Base-by-base conservation (phyloP, 306 rosid species). In the Dalbergia cultrata region DNA sequence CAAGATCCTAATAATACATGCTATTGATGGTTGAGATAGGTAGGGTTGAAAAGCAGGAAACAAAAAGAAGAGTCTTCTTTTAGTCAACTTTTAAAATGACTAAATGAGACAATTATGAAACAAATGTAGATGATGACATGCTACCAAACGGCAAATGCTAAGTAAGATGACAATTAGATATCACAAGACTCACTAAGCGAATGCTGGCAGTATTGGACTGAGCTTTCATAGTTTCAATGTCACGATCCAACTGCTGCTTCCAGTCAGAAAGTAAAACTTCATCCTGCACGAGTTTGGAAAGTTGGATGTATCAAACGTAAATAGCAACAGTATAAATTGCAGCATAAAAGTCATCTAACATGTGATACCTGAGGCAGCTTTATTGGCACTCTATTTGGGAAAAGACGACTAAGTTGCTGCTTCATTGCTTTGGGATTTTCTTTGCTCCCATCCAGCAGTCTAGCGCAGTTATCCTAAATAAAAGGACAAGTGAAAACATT, bases 181-280 rank as follows among this genome's bases (percentile, higher is more conserved):
- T 16, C 50, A 47, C 60, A 61, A 54, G 21, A 87, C 99, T 90
- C 88, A 95, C 99, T 9, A 83, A 6, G n/a, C 88, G 88, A 71
- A 95, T 88, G 90, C 86, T 87, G 76, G 79, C 86, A 70, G 93
- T 70, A 81, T 95, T 95, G 66, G 98, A 83, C 70, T 88, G 88
- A 52, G 94, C 91, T 87, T 95, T 95, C 88, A 91, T 78, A 34
- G 94, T 95, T 88, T 95, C 98, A 70, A 87, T 76, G 58, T 95
- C 99, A 12, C 90, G 88, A 69, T 95, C 97, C 87, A 95, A 84
- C 80, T 78, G 94, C 83, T 85, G 92, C 91, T 95, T 93, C 99
- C 96, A 95, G 71, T 91, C 96, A 14, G 84, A 89, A 78, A 95
- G 99, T 58, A 90, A 53, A 66, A 83, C 71, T 80, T 95, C 97